These are phyloP conservation scores for Hypomyces rosellus DNA, from an alignment of 2,329 filamentous ascomycete genomes.

Conservation along the genomic window DNA sequence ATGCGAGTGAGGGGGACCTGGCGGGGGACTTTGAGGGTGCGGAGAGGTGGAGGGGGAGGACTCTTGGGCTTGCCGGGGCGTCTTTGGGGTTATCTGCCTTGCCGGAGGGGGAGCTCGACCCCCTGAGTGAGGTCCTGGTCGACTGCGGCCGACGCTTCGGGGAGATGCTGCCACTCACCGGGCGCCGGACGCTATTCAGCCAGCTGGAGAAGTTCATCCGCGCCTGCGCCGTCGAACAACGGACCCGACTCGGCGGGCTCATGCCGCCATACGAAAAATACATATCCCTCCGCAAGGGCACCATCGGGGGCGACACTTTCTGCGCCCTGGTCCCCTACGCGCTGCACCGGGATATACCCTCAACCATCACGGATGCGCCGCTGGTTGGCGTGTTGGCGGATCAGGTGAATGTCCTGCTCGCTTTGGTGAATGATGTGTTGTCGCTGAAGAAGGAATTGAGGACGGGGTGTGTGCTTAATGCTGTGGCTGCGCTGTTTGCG, in stretches of 20 bases:
- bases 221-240: slow-evolving; percentile 23
- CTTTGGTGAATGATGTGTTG: slow-evolving; percentile 25
- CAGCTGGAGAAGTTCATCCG: slow-evolving; percentile 20
- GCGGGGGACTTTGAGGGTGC: slow-evolving; percentile 20
- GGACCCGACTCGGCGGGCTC: slow-evolving; percentile 16
- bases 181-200: slow-evolving; percentile 11
- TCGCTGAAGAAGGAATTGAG: slow-evolving; percentile 28
- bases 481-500: slow-evolving; percentile 20
- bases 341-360: slow-evolving; percentile 11
- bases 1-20: slow-evolving; percentile 23
- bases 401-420: slow-evolving; percentile 20
- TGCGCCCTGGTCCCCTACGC: slow-evolving; percentile 23
- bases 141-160: slow-evolving; percentile 17
- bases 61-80: slow-evolving; percentile 14
- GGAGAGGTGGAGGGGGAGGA: slow-evolving; percentile 20
- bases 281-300: slow-evolving; percentile 23
- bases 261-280: slow-evolving; percentile 24
- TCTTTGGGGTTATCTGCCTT: slow-evolving; percentile 13
- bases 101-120: slow-evolving; percentile 10
- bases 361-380: slow-evolving; percentile 3
- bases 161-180: neutral
- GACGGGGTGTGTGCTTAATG: slow-evolving; percentile 23
- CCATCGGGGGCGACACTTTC: slow-evolving; percentile 20
- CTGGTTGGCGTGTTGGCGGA: slow-evolving; percentile 15
- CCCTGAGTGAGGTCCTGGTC: slow-evolving; percentile 20